These are phyloP conservation scores for Sanghuangporus weigelae DNA, from an alignment of 1,284 basidiomycete genomes.

Conservation along the genomic window DNA sequence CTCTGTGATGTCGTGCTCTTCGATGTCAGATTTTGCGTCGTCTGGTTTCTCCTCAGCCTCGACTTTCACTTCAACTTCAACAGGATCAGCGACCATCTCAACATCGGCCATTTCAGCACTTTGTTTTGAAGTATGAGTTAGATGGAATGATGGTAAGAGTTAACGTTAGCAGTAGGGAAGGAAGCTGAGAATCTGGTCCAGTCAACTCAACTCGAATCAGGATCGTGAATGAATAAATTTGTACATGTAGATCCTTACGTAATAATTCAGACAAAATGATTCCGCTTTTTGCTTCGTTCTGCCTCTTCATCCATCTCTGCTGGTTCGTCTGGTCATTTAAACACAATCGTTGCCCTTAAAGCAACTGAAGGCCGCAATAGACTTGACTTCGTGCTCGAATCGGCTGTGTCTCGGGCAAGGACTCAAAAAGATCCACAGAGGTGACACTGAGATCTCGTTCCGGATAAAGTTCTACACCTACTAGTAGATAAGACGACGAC, in stretches of 20 bases:
- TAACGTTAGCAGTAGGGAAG: background rate
- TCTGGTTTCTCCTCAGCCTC: slow-evolving; percentile 7
- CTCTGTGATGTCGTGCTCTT: slow-evolving; percentile 2
- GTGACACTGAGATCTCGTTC: too few species aligned
- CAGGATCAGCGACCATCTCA: background rate
- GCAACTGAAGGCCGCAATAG: background rate
- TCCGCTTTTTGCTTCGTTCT: background rate
- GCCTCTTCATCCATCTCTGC: background rate
- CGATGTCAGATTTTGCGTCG: slow-evolving; percentile 9
- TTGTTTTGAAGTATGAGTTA: background rate
- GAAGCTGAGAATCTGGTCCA: background rate
- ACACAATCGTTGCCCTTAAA: background rate
- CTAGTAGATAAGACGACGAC: too few species aligned
- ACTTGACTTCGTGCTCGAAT: too few species aligned
- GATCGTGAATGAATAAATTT: background rate
- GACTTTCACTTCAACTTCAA: slow-evolving; percentile 2
- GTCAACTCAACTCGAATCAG: background rate
- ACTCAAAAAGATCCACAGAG: too few species aligned
- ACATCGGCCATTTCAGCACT: background rate
- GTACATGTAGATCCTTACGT: background rate
- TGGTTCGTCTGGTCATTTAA: background rate
- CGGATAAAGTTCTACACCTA: too few species aligned
- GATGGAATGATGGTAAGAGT: background rate
- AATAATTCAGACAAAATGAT: slow-evolving; percentile 13
- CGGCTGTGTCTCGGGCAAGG: too few species aligned